A percentile compares a stretch with the other conserved stretches of the same genome.
Conservation (phyloP, 257 asterid species). For the Scutellaria galericulata region DNA sequence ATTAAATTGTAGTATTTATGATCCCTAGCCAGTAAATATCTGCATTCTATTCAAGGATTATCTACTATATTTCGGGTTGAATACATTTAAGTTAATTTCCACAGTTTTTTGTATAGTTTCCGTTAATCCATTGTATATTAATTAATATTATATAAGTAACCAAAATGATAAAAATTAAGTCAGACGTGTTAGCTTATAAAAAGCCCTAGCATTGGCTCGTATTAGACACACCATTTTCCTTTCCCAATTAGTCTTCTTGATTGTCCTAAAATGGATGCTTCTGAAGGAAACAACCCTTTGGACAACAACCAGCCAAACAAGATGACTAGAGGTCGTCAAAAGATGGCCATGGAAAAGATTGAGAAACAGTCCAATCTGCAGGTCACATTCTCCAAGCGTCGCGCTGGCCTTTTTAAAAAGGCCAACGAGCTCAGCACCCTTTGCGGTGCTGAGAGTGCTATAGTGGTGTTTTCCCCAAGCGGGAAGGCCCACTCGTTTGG, state of each 20-base stretch:
- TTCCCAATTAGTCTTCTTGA: no score
- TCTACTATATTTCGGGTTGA: not conserved
- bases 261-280: no score
- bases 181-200: no score
- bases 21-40: not conserved
- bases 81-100: not conserved
- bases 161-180: no score
- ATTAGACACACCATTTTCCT: no score
- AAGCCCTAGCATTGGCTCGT: no score
- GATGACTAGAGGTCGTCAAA: slow-evolving; percentile 47
- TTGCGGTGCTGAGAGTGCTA: slow-evolving; percentile 51
- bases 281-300: no score
- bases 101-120: no score
- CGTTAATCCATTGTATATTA: no score
- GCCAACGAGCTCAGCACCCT: slow-evolving; percentile 69
- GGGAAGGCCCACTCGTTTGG: slow-evolving; percentile 56
- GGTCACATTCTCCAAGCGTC: slow-evolving; percentile 66
- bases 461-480: slow-evolving; percentile 58
- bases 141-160: no score
- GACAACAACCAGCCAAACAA: not conserved
- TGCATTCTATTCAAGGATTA: not conserved
- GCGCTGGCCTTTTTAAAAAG: slow-evolving; percentile 61
- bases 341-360: slow-evolving; percentile 42
- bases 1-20: not conserved
- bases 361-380: slow-evolving; percentile 48